phyloP scores from a whole-genome alignment of 148 eudicot genomes.

The Cornus florida region DNA sequence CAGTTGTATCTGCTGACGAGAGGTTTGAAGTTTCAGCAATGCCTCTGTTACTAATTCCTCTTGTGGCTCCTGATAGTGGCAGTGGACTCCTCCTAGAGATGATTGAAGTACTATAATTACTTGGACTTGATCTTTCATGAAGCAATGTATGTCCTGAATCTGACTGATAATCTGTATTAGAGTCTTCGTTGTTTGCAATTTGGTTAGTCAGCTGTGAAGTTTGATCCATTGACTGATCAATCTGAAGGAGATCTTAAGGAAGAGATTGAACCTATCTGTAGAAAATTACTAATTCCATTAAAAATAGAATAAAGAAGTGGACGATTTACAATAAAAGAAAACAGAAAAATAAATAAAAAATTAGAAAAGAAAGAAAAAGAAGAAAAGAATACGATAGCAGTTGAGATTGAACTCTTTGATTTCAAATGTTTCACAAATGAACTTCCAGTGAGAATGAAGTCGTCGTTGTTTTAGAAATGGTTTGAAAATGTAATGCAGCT shows the following conservation, averaged over 20 bases:
- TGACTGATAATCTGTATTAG: not conserved
- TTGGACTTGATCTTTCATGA: not conserved
- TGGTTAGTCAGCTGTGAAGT: not conserved
- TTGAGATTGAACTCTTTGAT: no score
- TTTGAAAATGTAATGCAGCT: not conserved
- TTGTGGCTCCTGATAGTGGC: not conserved
- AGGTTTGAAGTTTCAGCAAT: not conserved
- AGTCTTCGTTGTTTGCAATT: not conserved
- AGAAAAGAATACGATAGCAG: no score
- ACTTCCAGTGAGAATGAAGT: no score
- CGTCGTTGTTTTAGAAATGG: no score
- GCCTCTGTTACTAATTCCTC: not conserved
- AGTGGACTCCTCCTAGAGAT: not conserved
- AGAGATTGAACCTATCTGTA: not conserved
- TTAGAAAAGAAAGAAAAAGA: no score
- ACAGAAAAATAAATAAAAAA: no score
- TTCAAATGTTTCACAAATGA: no score
- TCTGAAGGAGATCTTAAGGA: not conserved
- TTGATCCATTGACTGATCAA: not conserved
- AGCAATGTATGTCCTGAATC: not conserved
- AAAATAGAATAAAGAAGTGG: no score
- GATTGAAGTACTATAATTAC: not conserved
- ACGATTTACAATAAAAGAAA: no score
- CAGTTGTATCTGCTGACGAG: not conserved
- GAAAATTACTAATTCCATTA: not conserved